Percentiles rank a stretch among this genome's conserved stretches.
These are phyloP conservation scores for Aspergillus sergii DNA, from an alignment of 2,329 filamentous ascomycete genomes.

Conservation along the genomic window DNA sequence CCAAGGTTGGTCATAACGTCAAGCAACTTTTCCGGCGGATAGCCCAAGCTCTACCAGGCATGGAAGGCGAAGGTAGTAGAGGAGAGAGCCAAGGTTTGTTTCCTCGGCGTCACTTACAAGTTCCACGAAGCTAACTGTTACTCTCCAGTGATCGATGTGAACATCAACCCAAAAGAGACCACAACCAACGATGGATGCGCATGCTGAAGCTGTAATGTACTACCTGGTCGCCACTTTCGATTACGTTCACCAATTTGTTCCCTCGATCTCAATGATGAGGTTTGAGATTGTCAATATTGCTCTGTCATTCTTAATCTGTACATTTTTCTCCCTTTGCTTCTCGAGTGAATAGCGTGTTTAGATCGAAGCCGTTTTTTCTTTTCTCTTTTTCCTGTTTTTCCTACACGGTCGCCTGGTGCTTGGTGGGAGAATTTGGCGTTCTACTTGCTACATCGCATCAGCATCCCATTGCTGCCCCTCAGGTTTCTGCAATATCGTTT, in stretches of 20 bases:
- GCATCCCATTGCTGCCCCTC: not conserved
- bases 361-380: slow-evolving; percentile 20
- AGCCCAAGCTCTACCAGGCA: slow-evolving; percentile 93
- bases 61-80: slow-evolving; percentile 86
- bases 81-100: slow-evolving; percentile 78
- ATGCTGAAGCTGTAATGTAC: slow-evolving; percentile 50
- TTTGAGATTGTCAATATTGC: slow-evolving; percentile 41
- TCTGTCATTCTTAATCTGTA: slow-evolving; percentile 40
- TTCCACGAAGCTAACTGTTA: slow-evolving; percentile 27
- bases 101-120: not conserved
- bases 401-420: slow-evolving; percentile 3
- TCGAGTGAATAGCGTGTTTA: slow-evolving; percentile 37
- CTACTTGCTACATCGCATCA: slow-evolving; percentile 7
- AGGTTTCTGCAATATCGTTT: not conserved
- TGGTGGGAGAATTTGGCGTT: slow-evolving; percentile 15
- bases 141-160: slow-evolving; percentile 84
- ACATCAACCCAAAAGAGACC: slow-evolving; percentile 71
- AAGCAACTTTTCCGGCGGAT: slow-evolving; percentile 97
- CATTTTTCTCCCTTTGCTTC: slow-evolving; percentile 34
- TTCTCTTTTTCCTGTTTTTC: slow-evolving; percentile 3
- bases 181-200: slow-evolving; percentile 73
- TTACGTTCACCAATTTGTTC: slow-evolving; percentile 10
- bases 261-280: slow-evolving; percentile 28
- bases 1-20: slow-evolving; percentile 96
- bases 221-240: slow-evolving; percentile 16